phyloP scores from a whole-genome alignment of 2,329 filamentous ascomycete genomes.

The Curvularia eragrostidis region DNA sequence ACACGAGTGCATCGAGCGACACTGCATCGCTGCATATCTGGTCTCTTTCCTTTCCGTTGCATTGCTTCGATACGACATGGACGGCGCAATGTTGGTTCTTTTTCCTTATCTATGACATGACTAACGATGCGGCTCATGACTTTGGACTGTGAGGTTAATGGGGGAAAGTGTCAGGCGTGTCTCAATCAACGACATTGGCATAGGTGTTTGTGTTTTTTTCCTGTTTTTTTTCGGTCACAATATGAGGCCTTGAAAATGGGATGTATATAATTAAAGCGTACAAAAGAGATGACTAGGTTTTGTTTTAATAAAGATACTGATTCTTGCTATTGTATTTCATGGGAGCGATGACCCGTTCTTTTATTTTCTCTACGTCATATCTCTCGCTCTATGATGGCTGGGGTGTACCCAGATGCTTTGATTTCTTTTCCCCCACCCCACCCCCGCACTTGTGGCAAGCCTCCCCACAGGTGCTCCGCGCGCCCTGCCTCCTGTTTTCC shows the following conservation, averaged over 20 bases:
- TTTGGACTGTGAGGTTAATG: background rate
- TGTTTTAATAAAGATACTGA: background rate
- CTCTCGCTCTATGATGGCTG: background rate
- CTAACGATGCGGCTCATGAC: constrained; percentile 5
- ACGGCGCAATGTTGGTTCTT: background rate
- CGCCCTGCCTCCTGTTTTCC: background rate
- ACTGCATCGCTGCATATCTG: background rate
- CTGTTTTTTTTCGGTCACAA: background rate
- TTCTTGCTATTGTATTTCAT: background rate
- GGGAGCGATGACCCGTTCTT: background rate
- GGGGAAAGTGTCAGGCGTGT: background rate
- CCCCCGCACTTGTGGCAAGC: background rate
- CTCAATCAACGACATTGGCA: constrained; percentile 2
- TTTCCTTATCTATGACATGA: constrained; percentile 4
- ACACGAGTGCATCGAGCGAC: background rate
- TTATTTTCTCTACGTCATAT: background rate
- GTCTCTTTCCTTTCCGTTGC: background rate
- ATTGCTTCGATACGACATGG: background rate
- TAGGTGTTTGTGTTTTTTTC: constrained; percentile 1
- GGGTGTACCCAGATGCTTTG: background rate
- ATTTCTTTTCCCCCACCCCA: background rate
- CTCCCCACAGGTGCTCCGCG: background rate
- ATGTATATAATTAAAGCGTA: background rate
- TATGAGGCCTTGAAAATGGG: background rate
- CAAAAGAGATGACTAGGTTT: background rate